These are phyloP conservation scores for Heterobasidion occidentale DNA, from an alignment of 1,284 basidiomycete species.

Conservation along the genomic window DNA sequence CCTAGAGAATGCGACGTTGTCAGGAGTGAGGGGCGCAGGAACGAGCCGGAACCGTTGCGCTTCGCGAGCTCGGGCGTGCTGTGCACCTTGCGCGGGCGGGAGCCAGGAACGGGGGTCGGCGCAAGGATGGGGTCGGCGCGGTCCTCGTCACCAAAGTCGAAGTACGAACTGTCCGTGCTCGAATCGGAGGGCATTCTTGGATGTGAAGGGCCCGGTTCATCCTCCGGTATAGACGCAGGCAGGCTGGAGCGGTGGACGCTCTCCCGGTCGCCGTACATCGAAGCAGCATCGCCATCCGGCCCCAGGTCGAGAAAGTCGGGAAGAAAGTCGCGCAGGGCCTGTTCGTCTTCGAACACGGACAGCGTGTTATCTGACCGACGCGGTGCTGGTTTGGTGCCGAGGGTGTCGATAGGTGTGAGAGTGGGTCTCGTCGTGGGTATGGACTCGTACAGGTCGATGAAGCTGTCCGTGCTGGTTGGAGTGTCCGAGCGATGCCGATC, in stretches of 20 bases:
- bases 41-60: neutral
- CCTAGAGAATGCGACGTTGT: neutral
- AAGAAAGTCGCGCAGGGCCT: conserved; percentile 2
- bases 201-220: neutral
- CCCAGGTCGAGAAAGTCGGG: conserved; percentile 10
- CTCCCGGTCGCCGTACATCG: neutral
- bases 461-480: neutral
- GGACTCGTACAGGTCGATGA: neutral
- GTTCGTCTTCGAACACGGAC: conserved; percentile 2
- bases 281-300: neutral
- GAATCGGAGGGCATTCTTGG: neutral
- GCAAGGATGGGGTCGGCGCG: neutral
- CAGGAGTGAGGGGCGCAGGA: neutral
- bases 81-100: conserved; percentile 3
- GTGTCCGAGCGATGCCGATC: neutral
- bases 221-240: neutral
- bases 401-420: neutral
- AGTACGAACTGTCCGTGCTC: neutral
- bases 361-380: neutral
- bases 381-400: neutral
- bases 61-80: conserved; percentile 4
- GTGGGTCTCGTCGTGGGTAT: neutral
- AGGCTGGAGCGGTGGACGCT: neutral
- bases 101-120: neutral
- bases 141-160: neutral